These are phyloP conservation scores for Tuber aestivum DNA, from an alignment of 495 filamentous ascomycete species.

Conservation along the genomic window DNA sequence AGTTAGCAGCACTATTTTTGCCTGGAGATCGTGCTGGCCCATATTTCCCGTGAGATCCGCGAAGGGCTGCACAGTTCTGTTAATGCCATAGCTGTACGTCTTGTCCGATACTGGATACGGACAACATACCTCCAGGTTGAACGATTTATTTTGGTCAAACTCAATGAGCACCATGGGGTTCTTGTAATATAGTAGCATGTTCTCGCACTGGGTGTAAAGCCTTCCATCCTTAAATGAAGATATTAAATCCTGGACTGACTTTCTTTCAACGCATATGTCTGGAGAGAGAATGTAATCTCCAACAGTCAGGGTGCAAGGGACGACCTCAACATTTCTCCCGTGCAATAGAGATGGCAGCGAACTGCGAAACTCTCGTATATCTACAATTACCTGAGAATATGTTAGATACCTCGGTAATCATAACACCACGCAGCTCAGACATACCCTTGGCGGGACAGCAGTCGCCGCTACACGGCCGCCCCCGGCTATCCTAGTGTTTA, in stretches of 20 bases:
- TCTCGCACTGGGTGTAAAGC: slow-evolving; percentile 85
- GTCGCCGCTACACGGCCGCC: slow-evolving; percentile 85
- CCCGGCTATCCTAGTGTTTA: slow-evolving; percentile 94
- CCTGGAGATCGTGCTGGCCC: slow-evolving; percentile 62
- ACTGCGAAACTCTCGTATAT: slow-evolving; percentile 92
- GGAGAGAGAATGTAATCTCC: slow-evolving; percentile 94
- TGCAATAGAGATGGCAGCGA: slow-evolving; percentile 87
- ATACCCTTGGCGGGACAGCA: slow-evolving; percentile 71
- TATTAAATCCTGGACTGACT: slow-evolving; percentile 85
- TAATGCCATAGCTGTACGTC: background rate
- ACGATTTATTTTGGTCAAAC: slow-evolving; percentile 95
- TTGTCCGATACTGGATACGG: background rate
- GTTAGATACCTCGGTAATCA: background rate
- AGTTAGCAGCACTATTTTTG: slow-evolving; percentile 85
- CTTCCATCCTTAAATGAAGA: slow-evolving; percentile 84
- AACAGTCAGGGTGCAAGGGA: slow-evolving; percentile 92
- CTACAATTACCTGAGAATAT: slow-evolving; percentile 59
- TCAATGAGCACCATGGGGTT: slow-evolving; percentile 89
- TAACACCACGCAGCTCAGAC: background rate
- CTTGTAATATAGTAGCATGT: slow-evolving; percentile 90
- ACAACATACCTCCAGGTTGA: slow-evolving; percentile 68
- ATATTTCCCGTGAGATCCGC: slow-evolving; percentile 37
- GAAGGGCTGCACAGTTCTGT: slow-evolving; percentile 36
- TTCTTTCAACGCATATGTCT: slow-evolving; percentile 86
- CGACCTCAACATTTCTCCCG: slow-evolving; percentile 72